Base-by-base conservation (phyloP, 176 grass and related monocot species). In the Microstegium vimineum region DNA sequence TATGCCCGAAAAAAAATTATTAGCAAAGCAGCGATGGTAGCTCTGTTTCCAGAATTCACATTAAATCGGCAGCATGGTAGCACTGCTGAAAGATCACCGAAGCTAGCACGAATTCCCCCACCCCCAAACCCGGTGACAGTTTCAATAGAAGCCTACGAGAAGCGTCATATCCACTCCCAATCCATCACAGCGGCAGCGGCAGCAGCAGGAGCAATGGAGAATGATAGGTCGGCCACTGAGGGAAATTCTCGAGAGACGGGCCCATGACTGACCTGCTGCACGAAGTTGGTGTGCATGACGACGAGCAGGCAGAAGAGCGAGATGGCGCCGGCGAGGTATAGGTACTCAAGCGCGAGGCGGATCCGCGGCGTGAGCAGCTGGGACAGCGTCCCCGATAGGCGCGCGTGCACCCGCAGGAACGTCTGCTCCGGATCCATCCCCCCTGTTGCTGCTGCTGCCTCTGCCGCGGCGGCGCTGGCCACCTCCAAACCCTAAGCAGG, bases 201-300 rank as follows among this genome's bases (percentile, higher is more conserved):
- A 49, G 38, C 1, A 79, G 46, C 25, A 65, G 10, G 11, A n/a
- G 62, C 60, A 41, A 23, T 4, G 10, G 16, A 37, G 5, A 23
- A 77, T 38, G 22, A 5, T n/a, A 13, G 23, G 52, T 10, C 2
- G 6, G 18, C 3, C 61, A 22, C 27, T 5, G 8, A 2, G 40
- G 27, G 38, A 12, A 7, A 45, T 64, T 30, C 27, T 22, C 3
- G 10, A 4, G 71, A 74, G 45, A 33, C 0, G 30, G 71, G 8
- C 2, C 28, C 47, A 3, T 0, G 27, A 15, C 66, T 91, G 56
- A 99, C 96, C 96, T 99, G 96, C 79, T 99, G 96, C 42, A 99
- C 96, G 89, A 99, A 99, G 89, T 99, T 95, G 67, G 87, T 90
- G 89, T 99, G 96, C 93, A 99, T 99, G 85, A 95, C 96, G 36